These are phyloP conservation scores for Phytophthora idaei DNA, from an alignment of 352 stramenopile species.

Conservation along the genomic window DNA sequence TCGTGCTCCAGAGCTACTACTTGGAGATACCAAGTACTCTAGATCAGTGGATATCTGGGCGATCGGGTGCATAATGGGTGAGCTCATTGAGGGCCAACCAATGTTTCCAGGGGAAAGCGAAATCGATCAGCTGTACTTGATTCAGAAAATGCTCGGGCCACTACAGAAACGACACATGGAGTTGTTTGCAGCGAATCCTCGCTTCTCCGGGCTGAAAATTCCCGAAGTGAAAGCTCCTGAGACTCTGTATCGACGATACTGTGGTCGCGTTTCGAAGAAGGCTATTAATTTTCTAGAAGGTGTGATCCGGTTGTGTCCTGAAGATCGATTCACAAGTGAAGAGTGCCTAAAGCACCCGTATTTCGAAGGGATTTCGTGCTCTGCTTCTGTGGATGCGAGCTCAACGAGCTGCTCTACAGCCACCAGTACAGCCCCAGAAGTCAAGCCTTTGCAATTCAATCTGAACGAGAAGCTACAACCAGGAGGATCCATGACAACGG, in stretches of 20 bases:
- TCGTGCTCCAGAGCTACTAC: slow-evolving; percentile 98
- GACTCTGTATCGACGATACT: slow-evolving; percentile 91
- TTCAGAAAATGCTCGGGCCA: slow-evolving; percentile 98
- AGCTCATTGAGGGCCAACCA: slow-evolving; percentile 96
- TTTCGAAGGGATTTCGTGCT: slow-evolving; percentile 76
- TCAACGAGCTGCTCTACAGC: slow-evolving; percentile 5
- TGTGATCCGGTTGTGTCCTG: slow-evolving; percentile 77
- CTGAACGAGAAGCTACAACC: slow-evolving; percentile 36
- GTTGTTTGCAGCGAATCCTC: slow-evolving; percentile 90
- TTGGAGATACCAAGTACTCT: slow-evolving; percentile 98
- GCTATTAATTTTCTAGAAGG: slow-evolving; percentile 83
- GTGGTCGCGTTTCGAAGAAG: slow-evolving; percentile 85
- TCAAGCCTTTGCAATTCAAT: slow-evolving; percentile 40
- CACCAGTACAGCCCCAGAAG: slow-evolving; percentile 23
- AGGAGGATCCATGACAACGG: slow-evolving; percentile 9
- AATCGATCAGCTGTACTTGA: slow-evolving; percentile 99
- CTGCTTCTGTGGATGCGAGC: slow-evolving; percentile 15
- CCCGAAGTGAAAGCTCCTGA: slow-evolving; percentile 92
- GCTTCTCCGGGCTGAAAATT: slow-evolving; percentile 94
- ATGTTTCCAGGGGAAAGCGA: slow-evolving; percentile 99
- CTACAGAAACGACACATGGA: slow-evolving; percentile 93
- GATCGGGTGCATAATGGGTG: slow-evolving; percentile 98
- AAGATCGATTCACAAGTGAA: slow-evolving; percentile 74
- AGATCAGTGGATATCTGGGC: slow-evolving; percentile 96
- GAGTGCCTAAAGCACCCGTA: slow-evolving; percentile 89